Base-by-base conservation (phyloP, 306 rosid species). In the Medicago ruthenica region DNA sequence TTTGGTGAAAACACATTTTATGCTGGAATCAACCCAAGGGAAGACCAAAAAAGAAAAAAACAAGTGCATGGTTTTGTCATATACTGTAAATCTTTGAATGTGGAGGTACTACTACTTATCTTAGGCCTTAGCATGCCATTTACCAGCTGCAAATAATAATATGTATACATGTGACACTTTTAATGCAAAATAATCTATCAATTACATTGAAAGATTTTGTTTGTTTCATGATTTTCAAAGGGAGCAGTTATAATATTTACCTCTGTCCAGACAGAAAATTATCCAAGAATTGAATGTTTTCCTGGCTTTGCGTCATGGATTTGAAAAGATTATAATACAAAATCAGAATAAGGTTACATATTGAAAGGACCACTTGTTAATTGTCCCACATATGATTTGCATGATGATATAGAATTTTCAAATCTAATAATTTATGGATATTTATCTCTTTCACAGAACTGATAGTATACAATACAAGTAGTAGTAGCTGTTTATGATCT, bases 191-290 rank as follows among this genome's bases (percentile, higher is more conserved):
- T 85, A 83, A 84, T 64, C 71, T 79, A 87, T 72, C 54, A 54
- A 78, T 15, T 83, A 78, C 82, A 76, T 79, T 20, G 57, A 10
- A 78, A 82, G 55, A 67, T 83, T 71, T 89, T 92, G 96, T 91
- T 92, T 82, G 79, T 79, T 89, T 86, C 89, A 82, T 83, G 78
- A 79, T 85, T 90, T 90, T 96, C 97, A 82, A 89, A 89, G 89
- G 92, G 93, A 85, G 99, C 83, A 86, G 97, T 95, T 93, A 74
- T 83, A 83, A 76, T 80, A 83, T 76, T 81, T 82, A 79, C 63
- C 76, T 84, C 81, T 76, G 80, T 80, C 83, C 44, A 81, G 70
- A 79, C 72, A 73, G 1, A 80, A 79, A 80, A 72, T 74, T 50
- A 71, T 74, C 27, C 41, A 68, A 71, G 59, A 73, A 82, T 81